Base-by-base conservation (phyloP, 2,329 filamentous ascomycete species). In the Colletotrichum zoysiae region DNA sequence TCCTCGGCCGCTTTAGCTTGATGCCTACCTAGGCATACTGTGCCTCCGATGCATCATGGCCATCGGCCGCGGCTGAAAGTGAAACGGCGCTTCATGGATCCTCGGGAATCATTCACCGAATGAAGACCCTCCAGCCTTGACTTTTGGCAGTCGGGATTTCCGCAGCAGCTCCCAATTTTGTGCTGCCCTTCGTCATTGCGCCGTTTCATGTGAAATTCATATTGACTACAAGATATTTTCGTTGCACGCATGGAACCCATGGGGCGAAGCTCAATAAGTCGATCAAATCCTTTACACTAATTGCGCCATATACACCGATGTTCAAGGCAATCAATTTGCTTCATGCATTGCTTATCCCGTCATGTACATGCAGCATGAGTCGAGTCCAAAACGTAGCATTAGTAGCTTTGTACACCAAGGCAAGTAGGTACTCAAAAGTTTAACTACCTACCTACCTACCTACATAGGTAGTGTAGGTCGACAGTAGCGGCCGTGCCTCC, bases 71-170 rank as follows among this genome's bases (percentile, higher is more conserved):
- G 65, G 42, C 57, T 69, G 65, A 63, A 63, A 48, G 50, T 69
- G 65, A 69, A 71, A 68, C 65, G 65, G 65, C 46, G 40, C 26
- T 57, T 26, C 42, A 44, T 50, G 51, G 63, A 38, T 48, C 51
- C 20, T 65, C 59, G 70, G 69, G 65, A 56, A 57, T 48, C 51
- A 55, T 59, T 58, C 14, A 69, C 65, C 65, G 69, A 71, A 53
- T 12, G 5, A 40, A 48, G 30, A 18, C 40, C 50, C 67, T 70
- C 14, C 20, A 63, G 60, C 33, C 60, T 35, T 51, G 20, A 30
- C 40, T 51, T 42, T 30, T n/a, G n/a, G 44, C 6, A 38, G 30
- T 50, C 8, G 58, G 58, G 30, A 61, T 50, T 61, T 42, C 44
- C 40, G 46, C 60, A 63, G 23, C 38, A 12, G 23, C 16, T 23